phyloP scores from a whole-genome alignment of 2,329 filamentous ascomycete species.

The Cladosporium austrohemisphaericum region DNA sequence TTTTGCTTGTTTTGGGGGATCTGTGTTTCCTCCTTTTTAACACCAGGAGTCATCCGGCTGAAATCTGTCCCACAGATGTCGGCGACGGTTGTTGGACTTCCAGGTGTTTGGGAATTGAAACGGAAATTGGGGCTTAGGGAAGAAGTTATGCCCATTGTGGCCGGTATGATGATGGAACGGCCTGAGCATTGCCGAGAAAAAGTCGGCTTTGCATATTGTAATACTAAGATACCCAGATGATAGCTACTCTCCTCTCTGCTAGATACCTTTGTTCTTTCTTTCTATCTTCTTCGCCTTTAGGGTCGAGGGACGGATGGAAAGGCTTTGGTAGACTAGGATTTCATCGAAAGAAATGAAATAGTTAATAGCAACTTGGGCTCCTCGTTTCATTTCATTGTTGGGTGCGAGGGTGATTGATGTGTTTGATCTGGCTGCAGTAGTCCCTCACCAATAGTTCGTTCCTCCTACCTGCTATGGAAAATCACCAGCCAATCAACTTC shows the following conservation, averaged over 20 bases:
- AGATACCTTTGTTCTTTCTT: constrained; percentile 17
- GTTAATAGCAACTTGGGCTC: constrained; percentile 19
- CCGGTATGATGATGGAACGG: constrained; percentile 1
- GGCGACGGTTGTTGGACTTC: too few relatives aligned
- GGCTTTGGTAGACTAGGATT: constrained; percentile 15
- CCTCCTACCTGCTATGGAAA: too few relatives aligned
- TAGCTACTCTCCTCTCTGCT: constrained; percentile 22
- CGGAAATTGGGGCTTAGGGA: too few relatives aligned
- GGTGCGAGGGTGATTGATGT: too few relatives aligned
- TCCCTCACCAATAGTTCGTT: too few relatives aligned
- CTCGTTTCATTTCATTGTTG: too few relatives aligned
- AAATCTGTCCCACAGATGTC: too few relatives aligned
- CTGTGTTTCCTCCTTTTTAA: too few relatives aligned
- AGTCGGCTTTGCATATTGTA: constrained; percentile 10
- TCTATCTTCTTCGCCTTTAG: neutral
- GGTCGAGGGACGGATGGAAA: constrained; percentile 7
- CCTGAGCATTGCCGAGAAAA: neutral
- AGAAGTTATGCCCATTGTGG: neutral
- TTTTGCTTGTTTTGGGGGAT: neutral
- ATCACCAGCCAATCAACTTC: too few relatives aligned
- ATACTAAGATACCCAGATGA: constrained; percentile 20
- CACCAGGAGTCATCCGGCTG: too few relatives aligned
- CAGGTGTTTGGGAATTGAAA: too few relatives aligned
- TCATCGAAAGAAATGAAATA: constrained; percentile 18
- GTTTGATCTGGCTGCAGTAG: too few relatives aligned